Base-by-base conservation (phyloP, 129 eudicot genomes). In the Pulicaria dysenterica region DNA sequence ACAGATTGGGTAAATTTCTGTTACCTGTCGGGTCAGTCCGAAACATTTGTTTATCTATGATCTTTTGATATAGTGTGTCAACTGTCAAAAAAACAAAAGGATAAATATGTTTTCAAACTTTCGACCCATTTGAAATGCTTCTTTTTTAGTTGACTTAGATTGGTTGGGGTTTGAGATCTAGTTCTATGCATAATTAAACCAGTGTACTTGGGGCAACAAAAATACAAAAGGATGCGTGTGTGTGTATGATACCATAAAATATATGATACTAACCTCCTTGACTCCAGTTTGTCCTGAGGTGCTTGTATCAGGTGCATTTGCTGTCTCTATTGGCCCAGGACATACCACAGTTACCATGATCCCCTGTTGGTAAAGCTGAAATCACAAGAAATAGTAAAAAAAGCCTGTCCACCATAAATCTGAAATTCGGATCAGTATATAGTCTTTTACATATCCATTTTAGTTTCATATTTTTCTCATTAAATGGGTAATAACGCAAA, bases 271-370 rank as follows among this genome's bases (percentile, higher is more conserved):
- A 66, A 89, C 98, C 92, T 92, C 97, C 24, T 70, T 38, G 55
- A 83, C 48, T 38, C 51, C 83, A 59, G 11, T 74, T 78, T 76
- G 71, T 73, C 17, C 69, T 59, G 91, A 74, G 78, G 83, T 77
- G 78, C 85, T 84, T 51, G 85, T 78, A 80, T 17, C 86, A 71
- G 92, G 77, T 70, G 65, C 78, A 64, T 73, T 78, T 58, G 90
- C 67, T 53, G 99, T 86, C 73, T 79, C 84, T 68, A 94, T 85
- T 44, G 99, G 99, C 56, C 99, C 99, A 38, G 99, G 99, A 78
- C 97, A 94, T 70, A 90, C 96, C 77, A 94, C 76, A 5, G 99
- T 94, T 67, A 94, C 97, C 83, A 79, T 90, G 75, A 94, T 94
- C 68, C 96, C 97, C 79, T 89, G 86, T 63, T 67, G 90, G 70